phyloP scores from a whole-genome alignment of 257 asterid genomes.

The Nicotiana otophora region DNA sequence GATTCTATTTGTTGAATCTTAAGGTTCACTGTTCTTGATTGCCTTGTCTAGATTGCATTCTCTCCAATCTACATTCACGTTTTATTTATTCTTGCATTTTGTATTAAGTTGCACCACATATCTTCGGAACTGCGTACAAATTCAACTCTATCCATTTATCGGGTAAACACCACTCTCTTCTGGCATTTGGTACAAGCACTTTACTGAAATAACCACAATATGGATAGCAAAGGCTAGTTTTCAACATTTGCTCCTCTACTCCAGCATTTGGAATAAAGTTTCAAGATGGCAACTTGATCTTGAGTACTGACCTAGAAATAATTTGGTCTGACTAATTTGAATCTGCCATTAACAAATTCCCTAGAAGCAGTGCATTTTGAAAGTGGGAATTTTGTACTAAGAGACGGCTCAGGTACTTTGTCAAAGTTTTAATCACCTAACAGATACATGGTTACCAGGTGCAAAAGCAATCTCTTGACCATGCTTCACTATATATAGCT shows the following conservation, averaged over 20 bases:
- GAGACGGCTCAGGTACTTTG: conserved; percentile 25
- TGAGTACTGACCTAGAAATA: background rate
- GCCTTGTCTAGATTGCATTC: no score
- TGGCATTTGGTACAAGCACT: conserved; percentile 35
- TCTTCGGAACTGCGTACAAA: no score
- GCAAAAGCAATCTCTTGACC: conserved; percentile 23
- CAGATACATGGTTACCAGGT: conserved; percentile 38
- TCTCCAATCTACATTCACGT: no score
- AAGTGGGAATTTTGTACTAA: conserved; percentile 27
- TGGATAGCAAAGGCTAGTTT: conserved; percentile 29
- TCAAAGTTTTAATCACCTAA: conserved; percentile 37
- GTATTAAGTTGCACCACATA: no score
- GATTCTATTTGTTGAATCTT: no score
- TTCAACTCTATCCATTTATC: no score
- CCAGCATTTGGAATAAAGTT: conserved; percentile 14
- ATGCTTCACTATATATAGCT: background rate
- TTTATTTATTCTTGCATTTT: no score
- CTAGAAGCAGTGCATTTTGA: conserved; percentile 37
- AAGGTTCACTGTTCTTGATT: no score
- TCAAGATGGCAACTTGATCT: conserved; percentile 18
- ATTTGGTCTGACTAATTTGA: conserved; percentile 29
- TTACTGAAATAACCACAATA: conserved; percentile 13
- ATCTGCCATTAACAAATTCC: background rate
- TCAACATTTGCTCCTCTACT: background rate
- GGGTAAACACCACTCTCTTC: no score